phyloP scores from a whole-genome alignment of 177 flowering plant species.

The Vitis hybrid region DNA sequence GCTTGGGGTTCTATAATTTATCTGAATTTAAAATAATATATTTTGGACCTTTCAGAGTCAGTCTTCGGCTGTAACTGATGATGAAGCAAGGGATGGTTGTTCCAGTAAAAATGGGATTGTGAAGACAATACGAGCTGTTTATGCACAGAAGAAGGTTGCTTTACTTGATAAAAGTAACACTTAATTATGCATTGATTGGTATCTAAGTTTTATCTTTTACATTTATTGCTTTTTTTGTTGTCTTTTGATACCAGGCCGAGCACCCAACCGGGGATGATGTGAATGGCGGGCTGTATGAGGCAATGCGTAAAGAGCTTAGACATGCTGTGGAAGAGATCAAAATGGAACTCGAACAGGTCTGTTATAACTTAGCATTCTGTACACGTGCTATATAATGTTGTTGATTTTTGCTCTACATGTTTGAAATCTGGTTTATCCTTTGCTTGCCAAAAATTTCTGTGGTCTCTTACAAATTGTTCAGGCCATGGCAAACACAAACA shows the following conservation, averaged over 20 bases:
- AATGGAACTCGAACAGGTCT: conserved; percentile 68
- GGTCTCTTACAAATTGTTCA: conserved; percentile 25
- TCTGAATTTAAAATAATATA: not conserved
- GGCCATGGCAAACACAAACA: conserved; percentile 44
- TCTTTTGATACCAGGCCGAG: conserved; percentile 37
- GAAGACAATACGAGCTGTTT: conserved; percentile 67
- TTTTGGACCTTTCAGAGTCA: conserved; percentile 60
- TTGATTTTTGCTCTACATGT: conserved; percentile 4
- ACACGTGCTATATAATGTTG: not conserved
- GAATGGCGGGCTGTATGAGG: conserved; percentile 55
- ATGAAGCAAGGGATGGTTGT: conserved; percentile 61
- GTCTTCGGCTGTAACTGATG: conserved; percentile 91
- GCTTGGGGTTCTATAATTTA: too few relatives aligned
- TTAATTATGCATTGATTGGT: not conserved
- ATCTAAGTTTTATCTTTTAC: conserved; percentile 4
- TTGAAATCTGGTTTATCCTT: not conserved
- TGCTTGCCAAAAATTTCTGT: not conserved
- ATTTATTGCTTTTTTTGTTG: conserved; percentile 9
- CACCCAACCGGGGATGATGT: conserved; percentile 59
- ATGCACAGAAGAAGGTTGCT: conserved; percentile 68
- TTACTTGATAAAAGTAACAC: conserved; percentile 1
- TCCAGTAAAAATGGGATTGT: conserved; percentile 46
- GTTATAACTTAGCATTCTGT: conserved; percentile 12
- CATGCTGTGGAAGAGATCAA: conserved; percentile 78
- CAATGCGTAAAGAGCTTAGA: conserved; percentile 77